These are phyloP conservation scores for Canariomyces notabilis DNA, from an alignment of 2,329 filamentous ascomycete genomes.

Conservation along the genomic window DNA sequence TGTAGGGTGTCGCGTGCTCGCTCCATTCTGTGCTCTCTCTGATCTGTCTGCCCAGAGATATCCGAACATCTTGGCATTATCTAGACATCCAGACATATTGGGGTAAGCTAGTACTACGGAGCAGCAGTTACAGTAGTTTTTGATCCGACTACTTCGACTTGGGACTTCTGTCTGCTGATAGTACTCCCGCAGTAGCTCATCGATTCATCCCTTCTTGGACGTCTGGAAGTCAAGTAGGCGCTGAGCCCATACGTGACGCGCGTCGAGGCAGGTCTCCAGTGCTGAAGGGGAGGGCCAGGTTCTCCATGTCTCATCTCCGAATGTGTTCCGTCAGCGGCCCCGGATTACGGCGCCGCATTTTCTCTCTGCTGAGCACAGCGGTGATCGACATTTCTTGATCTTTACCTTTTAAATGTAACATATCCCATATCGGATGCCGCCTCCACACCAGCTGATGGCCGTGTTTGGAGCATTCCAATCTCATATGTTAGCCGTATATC, in stretches of 20 bases:
- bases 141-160: no score
- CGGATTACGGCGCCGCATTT: not conserved
- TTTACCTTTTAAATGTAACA: not conserved
- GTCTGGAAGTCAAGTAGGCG: not conserved
- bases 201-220: not conserved
- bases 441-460: not conserved
- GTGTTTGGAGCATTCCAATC: not conserved
- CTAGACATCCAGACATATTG: no score
- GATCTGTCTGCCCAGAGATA: no score
- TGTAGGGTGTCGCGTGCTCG: no score
- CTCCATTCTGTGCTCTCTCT: no score
- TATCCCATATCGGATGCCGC: not conserved
- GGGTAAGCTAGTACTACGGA: no score
- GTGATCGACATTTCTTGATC: not conserved
- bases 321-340: not conserved
- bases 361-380: not conserved
- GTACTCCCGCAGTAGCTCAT: no score
- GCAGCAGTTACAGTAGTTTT: no score
- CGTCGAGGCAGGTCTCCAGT: not conserved
- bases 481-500: not conserved
- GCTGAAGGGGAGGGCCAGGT: slow-evolving; percentile 1
- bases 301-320: not conserved
- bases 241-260: not conserved
- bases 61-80: no score
- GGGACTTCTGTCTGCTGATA: no score